Evolutionary conservation across 73 alveolate species (phyloP).

Genomic region (Tetrahymena elliotti): DNA sequence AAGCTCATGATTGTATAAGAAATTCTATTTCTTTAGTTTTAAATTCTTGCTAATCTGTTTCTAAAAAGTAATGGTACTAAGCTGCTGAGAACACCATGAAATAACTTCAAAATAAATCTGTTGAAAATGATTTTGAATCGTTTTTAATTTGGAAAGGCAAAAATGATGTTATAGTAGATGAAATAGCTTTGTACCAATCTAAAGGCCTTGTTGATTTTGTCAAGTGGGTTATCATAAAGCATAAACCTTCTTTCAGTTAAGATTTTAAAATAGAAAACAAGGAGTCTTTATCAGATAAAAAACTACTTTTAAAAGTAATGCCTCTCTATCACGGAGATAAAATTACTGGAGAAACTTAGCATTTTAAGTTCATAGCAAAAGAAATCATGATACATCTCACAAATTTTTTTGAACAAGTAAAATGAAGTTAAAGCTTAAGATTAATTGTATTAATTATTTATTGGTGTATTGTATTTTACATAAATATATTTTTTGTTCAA

Average conservation of each 20-base stretch:
- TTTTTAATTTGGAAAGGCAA: not conserved
- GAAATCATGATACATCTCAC: not conserved
- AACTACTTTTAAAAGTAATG: not conserved
- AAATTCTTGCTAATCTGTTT: not conserved
- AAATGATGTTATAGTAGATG: not conserved
- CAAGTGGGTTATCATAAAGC: not conserved
- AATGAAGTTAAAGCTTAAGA: too few species aligned
- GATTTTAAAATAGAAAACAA: not conserved
- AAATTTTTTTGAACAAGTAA: not conserved
- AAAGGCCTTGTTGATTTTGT: not conserved
- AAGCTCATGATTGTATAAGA: not conserved
- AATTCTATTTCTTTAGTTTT: not conserved
- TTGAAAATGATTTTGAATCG: not conserved
- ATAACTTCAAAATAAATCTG: not conserved
- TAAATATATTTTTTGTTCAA: too few species aligned
- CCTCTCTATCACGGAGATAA: not conserved
- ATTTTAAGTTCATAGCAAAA: not conserved
- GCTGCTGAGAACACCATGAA: not conserved
- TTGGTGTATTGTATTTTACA: too few species aligned
- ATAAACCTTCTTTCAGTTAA: not conserved
- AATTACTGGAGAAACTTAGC: not conserved
- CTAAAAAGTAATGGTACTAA: not conserved
- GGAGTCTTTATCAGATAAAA: not conserved
- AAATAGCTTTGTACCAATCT: not conserved
- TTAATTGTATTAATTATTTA: too few species aligned